Percentiles rank a stretch among this genome's conserved stretches.
Conservation (phyloP, 371 early-diverging fungal species). For the Saksenaea oblongispora region DNA sequence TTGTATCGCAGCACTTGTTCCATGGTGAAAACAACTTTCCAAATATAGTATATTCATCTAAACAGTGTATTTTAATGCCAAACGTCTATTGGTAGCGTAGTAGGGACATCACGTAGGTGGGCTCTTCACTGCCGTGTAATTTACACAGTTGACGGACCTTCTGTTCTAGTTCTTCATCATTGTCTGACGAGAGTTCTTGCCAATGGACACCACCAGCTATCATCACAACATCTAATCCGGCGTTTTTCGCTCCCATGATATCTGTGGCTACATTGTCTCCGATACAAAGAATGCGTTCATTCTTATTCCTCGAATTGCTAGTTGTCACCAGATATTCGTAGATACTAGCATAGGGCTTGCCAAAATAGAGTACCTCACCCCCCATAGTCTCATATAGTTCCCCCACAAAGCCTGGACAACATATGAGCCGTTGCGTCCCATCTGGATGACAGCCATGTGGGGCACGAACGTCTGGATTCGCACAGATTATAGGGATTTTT, state of each 20-base stretch:
- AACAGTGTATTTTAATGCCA: neutral
- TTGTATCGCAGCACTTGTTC: neutral
- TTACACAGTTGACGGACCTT: conserved; percentile 20
- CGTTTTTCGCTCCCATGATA: conserved; percentile 37
- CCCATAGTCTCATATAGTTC: conserved; percentile 45
- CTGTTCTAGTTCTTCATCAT: conserved; percentile 14
- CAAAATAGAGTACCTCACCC: conserved; percentile 46
- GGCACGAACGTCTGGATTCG: conserved; percentile 49
- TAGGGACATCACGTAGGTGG: conserved; percentile 33
- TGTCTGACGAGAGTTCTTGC: conserved; percentile 1
- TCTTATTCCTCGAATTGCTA: conserved; percentile 6
- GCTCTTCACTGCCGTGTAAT: conserved; percentile 20
- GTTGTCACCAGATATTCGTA: conserved; percentile 32
- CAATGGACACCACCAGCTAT: conserved; percentile 55
- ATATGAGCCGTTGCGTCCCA: conserved; percentile 23
- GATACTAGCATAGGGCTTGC: conserved; percentile 45
- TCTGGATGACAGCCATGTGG: conserved; percentile 39
- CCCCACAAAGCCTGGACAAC: conserved; percentile 45
- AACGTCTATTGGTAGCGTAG: conserved; percentile 17
- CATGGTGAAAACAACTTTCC: conserved; percentile 8
- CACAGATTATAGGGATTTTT: conserved; percentile 37
- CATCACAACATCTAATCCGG: conserved; percentile 44
- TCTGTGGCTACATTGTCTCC: conserved; percentile 50
- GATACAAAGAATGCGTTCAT: conserved; percentile 29
- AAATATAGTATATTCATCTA: neutral